Conservation (phyloP, 2,329 filamentous ascomycete genomes). For the Scedosporium aurantiacum region DNA sequence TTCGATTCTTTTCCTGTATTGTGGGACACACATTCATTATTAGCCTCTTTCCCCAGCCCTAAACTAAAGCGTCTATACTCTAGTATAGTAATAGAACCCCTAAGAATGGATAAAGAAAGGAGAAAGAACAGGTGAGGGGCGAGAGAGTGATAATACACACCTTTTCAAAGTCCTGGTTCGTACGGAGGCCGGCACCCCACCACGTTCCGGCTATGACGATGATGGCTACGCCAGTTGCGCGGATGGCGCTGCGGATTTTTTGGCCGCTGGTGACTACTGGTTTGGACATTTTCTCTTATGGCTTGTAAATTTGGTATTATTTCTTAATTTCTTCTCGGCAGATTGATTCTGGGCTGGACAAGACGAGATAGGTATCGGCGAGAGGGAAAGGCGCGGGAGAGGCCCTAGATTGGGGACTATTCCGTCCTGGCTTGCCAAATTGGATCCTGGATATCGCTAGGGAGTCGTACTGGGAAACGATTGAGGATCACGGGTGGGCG, state of each 20-base stretch:
- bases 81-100: neutral
- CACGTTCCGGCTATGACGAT: constrained; percentile 34
- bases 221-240: constrained; percentile 33
- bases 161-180: constrained; percentile 33
- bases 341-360: too few species aligned
- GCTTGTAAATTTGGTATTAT: neutral
- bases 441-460: too few species aligned
- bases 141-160: constrained; percentile 16
- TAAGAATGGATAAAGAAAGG: neutral
- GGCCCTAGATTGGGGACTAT: too few species aligned
- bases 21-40: neutral
- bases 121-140: neutral
- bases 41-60: too few species aligned
- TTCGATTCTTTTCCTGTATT: constrained; percentile 20
- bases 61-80: neutral
- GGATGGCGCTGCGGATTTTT: constrained; percentile 10
- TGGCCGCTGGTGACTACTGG: neutral
- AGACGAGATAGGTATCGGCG: too few species aligned
- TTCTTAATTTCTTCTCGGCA: neutral
- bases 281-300: neutral
- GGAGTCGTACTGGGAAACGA: too few species aligned
- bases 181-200: constrained; percentile 39
- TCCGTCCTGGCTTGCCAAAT: too few species aligned
- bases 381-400: too few species aligned
- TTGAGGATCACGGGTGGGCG: too few species aligned